Conservation (phyloP, 257 asterid genomes). For the Verbena officinalis region DNA sequence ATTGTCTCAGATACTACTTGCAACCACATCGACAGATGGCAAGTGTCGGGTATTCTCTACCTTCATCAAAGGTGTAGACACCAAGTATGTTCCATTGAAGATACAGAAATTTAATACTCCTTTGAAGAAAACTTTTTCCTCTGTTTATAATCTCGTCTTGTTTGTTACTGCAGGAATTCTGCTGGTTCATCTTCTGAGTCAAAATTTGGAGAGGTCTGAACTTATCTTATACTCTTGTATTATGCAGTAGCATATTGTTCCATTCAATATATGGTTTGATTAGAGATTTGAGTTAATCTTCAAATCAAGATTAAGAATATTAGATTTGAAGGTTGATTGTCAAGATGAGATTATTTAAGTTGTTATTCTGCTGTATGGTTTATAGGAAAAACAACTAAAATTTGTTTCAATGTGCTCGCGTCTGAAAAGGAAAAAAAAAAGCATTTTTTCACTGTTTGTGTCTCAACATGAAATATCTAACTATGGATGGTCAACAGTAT, state of each 20-base stretch:
- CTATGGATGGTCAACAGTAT: not conserved
- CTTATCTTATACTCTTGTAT: slow-evolving; percentile 23
- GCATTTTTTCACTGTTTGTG: not conserved
- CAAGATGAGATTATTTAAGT: no score
- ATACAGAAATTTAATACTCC: slow-evolving; percentile 16
- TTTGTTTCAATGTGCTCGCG: not conserved
- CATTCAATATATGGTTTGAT: slow-evolving; percentile 13
- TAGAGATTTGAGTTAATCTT: slow-evolving; percentile 15
- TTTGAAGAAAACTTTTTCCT: slow-evolving; percentile 22
- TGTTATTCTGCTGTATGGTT: no score
- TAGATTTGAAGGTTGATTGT: no score
- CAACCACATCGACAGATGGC: slow-evolving; percentile 98
- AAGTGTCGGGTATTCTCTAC: slow-evolving; percentile 96
- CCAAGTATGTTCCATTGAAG: slow-evolving; percentile 56
- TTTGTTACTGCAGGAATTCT: slow-evolving; percentile 52
- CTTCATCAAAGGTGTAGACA: slow-evolving; percentile 95
- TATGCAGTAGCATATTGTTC: slow-evolving; percentile 21
- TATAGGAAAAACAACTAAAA: not conserved
- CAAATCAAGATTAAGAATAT: not conserved
- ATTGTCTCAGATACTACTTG: slow-evolving; percentile 71
- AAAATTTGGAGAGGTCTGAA: slow-evolving; percentile 91
- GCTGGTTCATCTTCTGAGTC: slow-evolving; percentile 64
- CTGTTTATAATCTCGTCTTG: slow-evolving; percentile 17
- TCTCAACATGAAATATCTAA: not conserved
- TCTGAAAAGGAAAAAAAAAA: not conserved